Base-by-base conservation (phyloP, 345 rosid species). In the Citrus medica region DNA sequence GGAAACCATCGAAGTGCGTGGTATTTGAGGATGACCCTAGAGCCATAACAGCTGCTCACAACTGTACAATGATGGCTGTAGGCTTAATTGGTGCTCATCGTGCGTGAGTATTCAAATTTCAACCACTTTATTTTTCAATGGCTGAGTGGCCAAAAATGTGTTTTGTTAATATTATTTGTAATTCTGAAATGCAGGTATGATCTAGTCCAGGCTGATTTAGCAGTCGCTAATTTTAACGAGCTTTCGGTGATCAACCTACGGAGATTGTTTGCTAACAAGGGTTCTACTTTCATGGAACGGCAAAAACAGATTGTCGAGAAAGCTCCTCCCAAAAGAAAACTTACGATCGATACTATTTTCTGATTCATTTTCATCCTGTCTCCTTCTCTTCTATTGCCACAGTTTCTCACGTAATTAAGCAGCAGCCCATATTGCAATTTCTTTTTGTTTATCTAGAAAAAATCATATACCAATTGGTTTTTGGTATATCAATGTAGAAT, bases 11-110 rank as follows among this genome's bases (percentile, higher is more conserved):
- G 1, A 95, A 93, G 82, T 95, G 99, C 72, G 92, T 95, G 25
- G 99, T 92, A 58, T 95, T 95, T 70, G 98, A 92, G 85, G 99
- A 93, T 84, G 96, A 93, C 75, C 97, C 98, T 22, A 85, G 99
- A 70, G 96, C 94, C 73, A 88, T 92, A 71, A 85, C 99, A 17
- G 99, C 99, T 0, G 97, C 99, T 79, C 99, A 95, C 83, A 93
- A 93, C 81, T 95, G 99, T 81, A 95, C 98, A 8, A 93, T 95
- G 99, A 95, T 95, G 99, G 98, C 98, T 6, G 84, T 95, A 55
- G 99, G 90, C 71, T 68, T 95, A 63, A 95, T 95, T 62, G 99
- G 99, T 6, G 71, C 94, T 76, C 97, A 92, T 80, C 93, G 93
- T 0, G 99, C 99, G 99, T 93, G 77, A 48, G 96, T 85, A 70